Percentiles rank a stretch among this genome's conserved stretches.
These are phyloP conservation scores for Kazachstania taianensis DNA, from an alignment of 805 yeast genomes.

Conservation along the genomic window DNA sequence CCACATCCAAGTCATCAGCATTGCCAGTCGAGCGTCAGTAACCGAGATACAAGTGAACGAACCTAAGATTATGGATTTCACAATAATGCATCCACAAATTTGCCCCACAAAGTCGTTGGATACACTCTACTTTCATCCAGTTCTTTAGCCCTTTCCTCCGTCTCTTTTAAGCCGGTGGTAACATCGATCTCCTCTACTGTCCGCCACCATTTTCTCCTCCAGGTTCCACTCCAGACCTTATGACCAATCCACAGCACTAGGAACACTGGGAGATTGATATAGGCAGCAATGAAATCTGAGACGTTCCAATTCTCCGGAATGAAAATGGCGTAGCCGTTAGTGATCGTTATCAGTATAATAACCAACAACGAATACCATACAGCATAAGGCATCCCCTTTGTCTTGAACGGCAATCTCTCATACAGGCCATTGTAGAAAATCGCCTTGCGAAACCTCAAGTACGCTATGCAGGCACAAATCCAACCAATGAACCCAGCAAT, in stretches of 20 bases:
- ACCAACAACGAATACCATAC: constrained; percentile 44
- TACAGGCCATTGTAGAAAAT: constrained; percentile 40
- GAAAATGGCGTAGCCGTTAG: constrained; percentile 65
- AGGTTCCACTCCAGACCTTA: constrained; percentile 36
- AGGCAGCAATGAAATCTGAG: constrained; percentile 60
- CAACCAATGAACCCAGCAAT: constrained; percentile 59
- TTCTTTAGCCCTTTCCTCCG: constrained; percentile 42
- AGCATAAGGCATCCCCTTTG: constrained; percentile 47
- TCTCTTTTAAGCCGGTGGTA: constrained; percentile 52
- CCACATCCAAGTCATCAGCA: too few relatives aligned
- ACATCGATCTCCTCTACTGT: too few relatives aligned
- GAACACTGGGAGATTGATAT: constrained; percentile 42
- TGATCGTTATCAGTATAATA: constrained; percentile 44
- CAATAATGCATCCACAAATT: constrained; percentile 16
- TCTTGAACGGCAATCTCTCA: constrained; percentile 49
- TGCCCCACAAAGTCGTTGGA: constrained; percentile 15
- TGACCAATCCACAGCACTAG: constrained; percentile 48
- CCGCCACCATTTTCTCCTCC: constrained; percentile 33
- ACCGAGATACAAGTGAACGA: too few relatives aligned
- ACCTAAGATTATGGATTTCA: too few relatives aligned
- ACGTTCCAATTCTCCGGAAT: constrained; percentile 39
- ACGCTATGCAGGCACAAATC: constrained; percentile 44
- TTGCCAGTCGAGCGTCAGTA: too few relatives aligned
- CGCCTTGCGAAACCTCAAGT: constrained; percentile 57
- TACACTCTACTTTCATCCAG: constrained; percentile 16